Conservation (phyloP, 2,329 filamentous ascomycete genomes). For the Verticillium klebahnii region DNA sequence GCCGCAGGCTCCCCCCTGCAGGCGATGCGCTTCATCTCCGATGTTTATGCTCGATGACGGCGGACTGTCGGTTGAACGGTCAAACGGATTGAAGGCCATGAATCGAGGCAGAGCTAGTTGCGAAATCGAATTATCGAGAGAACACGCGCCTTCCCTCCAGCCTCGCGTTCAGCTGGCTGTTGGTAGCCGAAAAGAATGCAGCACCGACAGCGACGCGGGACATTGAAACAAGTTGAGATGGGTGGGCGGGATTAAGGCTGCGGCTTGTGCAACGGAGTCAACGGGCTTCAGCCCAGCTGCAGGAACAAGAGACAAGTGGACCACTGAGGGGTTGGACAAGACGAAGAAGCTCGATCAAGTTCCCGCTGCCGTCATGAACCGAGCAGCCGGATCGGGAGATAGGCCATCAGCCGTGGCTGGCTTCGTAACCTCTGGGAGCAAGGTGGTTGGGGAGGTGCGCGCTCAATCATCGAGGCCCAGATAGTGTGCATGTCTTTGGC, state of each 20-base stretch:
- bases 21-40: slow-evolving; percentile 30
- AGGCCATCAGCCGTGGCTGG: background rate
- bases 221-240: background rate
- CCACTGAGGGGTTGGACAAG: background rate
- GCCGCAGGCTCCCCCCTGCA: slow-evolving; percentile 13
- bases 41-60: slow-evolving; percentile 24
- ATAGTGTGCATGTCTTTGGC: background rate
- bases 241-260: background rate
- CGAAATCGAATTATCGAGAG: background rate
- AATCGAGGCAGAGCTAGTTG: background rate
- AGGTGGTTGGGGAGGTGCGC: background rate
- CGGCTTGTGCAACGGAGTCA: background rate
- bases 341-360: background rate
- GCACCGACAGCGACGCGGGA: background rate
- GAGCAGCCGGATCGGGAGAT: background rate
- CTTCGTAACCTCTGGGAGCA: background rate
- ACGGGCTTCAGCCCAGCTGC: background rate
- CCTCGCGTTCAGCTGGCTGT: background rate
- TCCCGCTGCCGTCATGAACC: background rate
- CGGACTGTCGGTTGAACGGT: background rate
- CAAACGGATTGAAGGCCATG: background rate
- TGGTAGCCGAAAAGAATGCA: background rate
- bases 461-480: background rate
- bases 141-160: background rate
- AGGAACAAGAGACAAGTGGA: background rate